Evolutionary conservation across 768 basidiomycete species (phyloP).

Genomic region (Naematelia aurantialba): DNA sequence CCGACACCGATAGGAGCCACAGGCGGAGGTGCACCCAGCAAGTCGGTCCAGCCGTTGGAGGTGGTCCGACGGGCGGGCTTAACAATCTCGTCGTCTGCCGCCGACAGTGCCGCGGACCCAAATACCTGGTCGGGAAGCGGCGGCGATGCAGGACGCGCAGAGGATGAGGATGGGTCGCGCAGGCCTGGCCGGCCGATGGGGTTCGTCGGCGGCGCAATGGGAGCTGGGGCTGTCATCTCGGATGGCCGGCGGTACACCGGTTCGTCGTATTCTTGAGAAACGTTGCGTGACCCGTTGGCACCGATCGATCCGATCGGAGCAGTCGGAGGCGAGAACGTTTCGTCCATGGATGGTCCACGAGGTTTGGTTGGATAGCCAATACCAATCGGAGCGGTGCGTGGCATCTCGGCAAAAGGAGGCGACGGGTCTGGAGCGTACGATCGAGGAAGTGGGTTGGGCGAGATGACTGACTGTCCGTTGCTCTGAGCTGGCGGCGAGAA

Average conservation of each 20-base stretch:
- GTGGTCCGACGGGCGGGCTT: background rate
- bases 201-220: conserved; percentile 11
- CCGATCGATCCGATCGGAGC: conserved; percentile 36
- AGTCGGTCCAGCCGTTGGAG: background rate
- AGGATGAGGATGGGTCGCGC: conserved; percentile 9
- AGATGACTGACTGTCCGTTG: conserved; percentile 16
- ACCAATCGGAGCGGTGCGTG: conserved; percentile 37
- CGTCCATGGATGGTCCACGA: conserved; percentile 32
- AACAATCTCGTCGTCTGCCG: conserved; percentile 48
- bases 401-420: conserved; percentile 26
- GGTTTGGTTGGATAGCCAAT: conserved; percentile 32
- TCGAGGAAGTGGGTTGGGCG: conserved; percentile 27
- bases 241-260: conserved; percentile 15
- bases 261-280: conserved; percentile 6
- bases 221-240: conserved; percentile 10
- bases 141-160: conserved; percentile 19
- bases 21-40: background rate
- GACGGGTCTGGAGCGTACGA: conserved; percentile 22
- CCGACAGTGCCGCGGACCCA: conserved; percentile 45
- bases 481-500: conserved; percentile 22
- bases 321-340: conserved; percentile 35
- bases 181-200: conserved; percentile 3
- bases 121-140: conserved; percentile 38
- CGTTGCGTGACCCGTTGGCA: conserved; percentile 14
- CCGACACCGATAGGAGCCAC: background rate